A percentile compares a stretch with the other conserved stretches of the same genome.
Evolutionary conservation across 176 grass and related monocot genomes (phyloP).

Genomic region (Carex scoparia): DNA sequence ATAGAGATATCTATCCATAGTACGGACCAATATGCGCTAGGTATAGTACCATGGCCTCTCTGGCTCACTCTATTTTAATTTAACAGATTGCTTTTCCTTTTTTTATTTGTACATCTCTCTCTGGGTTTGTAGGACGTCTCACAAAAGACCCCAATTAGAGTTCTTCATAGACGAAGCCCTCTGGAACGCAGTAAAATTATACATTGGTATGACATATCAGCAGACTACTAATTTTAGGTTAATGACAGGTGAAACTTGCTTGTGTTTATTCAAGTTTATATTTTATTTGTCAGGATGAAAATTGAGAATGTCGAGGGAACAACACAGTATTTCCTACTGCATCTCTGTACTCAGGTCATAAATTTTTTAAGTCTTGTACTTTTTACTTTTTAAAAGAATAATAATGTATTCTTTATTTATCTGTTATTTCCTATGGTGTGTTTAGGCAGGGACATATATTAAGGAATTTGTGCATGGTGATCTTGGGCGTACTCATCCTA

Average conservation of each 20-base stretch:
- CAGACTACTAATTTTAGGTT: not conserved
- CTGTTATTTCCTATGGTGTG: constrained; percentile 19
- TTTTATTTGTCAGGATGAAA: constrained; percentile 63
- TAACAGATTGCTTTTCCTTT: not conserved
- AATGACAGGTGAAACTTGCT: not conserved
- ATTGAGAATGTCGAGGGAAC: constrained; percentile 57
- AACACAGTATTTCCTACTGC: constrained; percentile 74
- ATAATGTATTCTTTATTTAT: constrained; percentile 14
- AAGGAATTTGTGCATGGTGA: constrained; percentile 95
- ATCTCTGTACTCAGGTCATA: constrained; percentile 82
- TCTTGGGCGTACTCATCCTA: constrained; percentile 90
- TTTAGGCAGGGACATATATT: constrained; percentile 94
- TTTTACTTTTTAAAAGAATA: not conserved
- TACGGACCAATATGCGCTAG: no score
- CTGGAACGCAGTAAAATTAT: constrained; percentile 72
- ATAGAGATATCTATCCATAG: no score
- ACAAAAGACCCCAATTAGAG: constrained; percentile 85
- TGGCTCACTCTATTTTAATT: not conserved
- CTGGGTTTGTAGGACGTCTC: constrained; percentile 56
- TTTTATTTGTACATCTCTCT: constrained; percentile 13
- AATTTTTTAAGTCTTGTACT: not conserved
- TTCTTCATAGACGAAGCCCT: constrained; percentile 85
- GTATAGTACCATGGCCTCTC: no score
- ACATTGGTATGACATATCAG: constrained; percentile 58
- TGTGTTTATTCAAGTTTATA: constrained; percentile 8